Evolutionary conservation across 768 basidiomycete species (phyloP).

Genomic region (Krasilnikovozyma curviuscula): DNA sequence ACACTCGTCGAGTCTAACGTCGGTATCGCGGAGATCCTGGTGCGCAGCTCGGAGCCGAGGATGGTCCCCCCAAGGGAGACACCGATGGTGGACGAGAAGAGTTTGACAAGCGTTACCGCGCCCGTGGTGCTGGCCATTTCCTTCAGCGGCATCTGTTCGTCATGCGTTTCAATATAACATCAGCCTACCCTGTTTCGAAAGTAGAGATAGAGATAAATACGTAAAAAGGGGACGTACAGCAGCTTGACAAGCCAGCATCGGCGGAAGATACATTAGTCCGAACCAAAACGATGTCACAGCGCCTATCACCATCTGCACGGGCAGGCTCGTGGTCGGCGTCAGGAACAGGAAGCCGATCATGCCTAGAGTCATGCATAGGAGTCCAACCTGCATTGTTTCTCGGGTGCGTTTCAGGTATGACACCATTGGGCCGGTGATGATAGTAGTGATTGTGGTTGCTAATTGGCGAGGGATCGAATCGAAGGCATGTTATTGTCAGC

Average conservation of each 20-base stretch:
- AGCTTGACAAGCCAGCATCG: background rate
- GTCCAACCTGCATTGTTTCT: no score
- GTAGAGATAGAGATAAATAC: no score
- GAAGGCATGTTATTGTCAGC: background rate
- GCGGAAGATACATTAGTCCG: slow-evolving; percentile 14
- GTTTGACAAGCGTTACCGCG: background rate
- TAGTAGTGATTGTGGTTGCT: no score
- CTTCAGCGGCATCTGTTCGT: slow-evolving; percentile 5
- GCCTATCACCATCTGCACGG: slow-evolving; percentile 12
- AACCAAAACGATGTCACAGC: slow-evolving; percentile 13
- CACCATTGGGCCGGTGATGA: no score
- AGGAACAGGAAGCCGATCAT: no score
- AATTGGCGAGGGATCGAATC: slow-evolving; percentile 12
- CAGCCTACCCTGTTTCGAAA: no score
- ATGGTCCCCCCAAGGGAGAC: slow-evolving; percentile 1
- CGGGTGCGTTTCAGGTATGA: no score
- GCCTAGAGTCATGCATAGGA: no score
- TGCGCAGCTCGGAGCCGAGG: background rate
- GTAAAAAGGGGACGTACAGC: no score
- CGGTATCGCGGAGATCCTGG: background rate
- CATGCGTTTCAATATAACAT: no score
- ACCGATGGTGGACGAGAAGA: background rate
- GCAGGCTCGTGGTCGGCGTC: slow-evolving; percentile 12
- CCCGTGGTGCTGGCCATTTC: background rate
- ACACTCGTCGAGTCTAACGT: no score